Conservation (phyloP, 2,329 filamentous ascomycete species). For the Colletotrichum sp. region DNA sequence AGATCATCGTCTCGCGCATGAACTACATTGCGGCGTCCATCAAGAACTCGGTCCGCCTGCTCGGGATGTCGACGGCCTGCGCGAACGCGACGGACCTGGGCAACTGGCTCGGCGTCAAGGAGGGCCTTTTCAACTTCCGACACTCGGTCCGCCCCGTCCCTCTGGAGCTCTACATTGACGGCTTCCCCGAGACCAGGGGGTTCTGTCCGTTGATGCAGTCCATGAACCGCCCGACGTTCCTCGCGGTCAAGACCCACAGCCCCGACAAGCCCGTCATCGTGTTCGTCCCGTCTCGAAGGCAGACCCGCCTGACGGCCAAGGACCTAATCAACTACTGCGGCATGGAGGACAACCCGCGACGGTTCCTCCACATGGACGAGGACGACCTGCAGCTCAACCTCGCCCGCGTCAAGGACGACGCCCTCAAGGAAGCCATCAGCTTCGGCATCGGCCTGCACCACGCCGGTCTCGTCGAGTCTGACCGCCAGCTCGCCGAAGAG, state of each 20-base stretch:
- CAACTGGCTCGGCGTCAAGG: constrained; percentile 97
- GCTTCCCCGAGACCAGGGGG: constrained; percentile 91
- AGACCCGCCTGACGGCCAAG: constrained; percentile 93
- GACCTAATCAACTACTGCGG: constrained; percentile 97
- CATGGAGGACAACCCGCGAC: constrained; percentile 96
- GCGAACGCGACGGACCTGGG: constrained; percentile 93
- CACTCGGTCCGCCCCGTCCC: constrained; percentile 97
- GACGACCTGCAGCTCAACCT: constrained; percentile 91
- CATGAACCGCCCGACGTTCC: constrained; percentile 96
- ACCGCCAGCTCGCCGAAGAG: constrained; percentile 90
- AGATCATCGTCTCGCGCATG: constrained; percentile 95
- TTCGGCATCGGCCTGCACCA: constrained; percentile 98
- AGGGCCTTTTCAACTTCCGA: constrained; percentile 94
- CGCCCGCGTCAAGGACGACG: constrained; percentile 89
- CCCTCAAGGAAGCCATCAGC: constrained; percentile 89
- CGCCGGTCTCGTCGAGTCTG: constrained; percentile 93
- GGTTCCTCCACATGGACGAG: constrained; percentile 93
- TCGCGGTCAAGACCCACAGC: constrained; percentile 95
- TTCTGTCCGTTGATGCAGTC: constrained; percentile 99
- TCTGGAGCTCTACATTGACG: constrained; percentile 95
- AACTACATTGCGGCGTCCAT: constrained; percentile 98
- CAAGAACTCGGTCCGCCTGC: constrained; percentile 83
- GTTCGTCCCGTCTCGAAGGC: constrained; percentile 93
- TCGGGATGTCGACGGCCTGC: constrained; percentile 99
- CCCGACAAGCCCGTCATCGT: constrained; percentile 98